Evolutionary conservation across 2,329 filamentous ascomycete genomes (phyloP).

Genomic region (Berkeleyomyces basicola): DNA sequence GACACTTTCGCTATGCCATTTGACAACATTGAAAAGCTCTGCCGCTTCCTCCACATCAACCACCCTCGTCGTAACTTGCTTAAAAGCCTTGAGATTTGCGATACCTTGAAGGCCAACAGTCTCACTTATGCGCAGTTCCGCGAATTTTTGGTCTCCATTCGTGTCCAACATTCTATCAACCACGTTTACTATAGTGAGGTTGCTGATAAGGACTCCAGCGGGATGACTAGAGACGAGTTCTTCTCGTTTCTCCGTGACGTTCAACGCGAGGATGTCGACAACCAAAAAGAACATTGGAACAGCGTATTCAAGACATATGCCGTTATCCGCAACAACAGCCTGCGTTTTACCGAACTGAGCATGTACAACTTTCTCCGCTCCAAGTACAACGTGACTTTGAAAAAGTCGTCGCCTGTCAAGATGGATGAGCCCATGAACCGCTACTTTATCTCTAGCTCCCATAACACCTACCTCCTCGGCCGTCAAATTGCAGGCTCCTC

Average conservation of each 20-base stretch:
- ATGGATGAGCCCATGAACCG: constrained; percentile 82
- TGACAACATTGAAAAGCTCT: constrained; percentile 63
- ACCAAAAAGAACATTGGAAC: constrained; percentile 41
- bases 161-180: neutral
- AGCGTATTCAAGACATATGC: constrained; percentile 54
- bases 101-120: constrained; percentile 44
- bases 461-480: constrained; percentile 92
- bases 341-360: constrained; percentile 56
- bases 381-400: constrained; percentile 52
- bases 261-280: constrained; percentile 61
- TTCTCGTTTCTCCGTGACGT: constrained; percentile 53
- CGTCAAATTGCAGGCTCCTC: constrained; percentile 80
- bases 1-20: constrained; percentile 50
- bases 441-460: constrained; percentile 95
- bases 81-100: constrained; percentile 57
- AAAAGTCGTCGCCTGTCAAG: constrained; percentile 40
- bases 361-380: constrained; percentile 68
- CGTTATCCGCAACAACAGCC: neutral
- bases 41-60: constrained; percentile 82
- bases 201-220: constrained; percentile 39
- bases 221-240: constrained; percentile 59
- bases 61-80: constrained; percentile 60
- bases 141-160: constrained; percentile 61
- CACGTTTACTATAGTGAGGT: constrained; percentile 37
- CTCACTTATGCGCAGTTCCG: constrained; percentile 71